phyloP scores from a whole-genome alignment of 2,329 filamentous ascomycete species.

The Penicillium sp. region DNA sequence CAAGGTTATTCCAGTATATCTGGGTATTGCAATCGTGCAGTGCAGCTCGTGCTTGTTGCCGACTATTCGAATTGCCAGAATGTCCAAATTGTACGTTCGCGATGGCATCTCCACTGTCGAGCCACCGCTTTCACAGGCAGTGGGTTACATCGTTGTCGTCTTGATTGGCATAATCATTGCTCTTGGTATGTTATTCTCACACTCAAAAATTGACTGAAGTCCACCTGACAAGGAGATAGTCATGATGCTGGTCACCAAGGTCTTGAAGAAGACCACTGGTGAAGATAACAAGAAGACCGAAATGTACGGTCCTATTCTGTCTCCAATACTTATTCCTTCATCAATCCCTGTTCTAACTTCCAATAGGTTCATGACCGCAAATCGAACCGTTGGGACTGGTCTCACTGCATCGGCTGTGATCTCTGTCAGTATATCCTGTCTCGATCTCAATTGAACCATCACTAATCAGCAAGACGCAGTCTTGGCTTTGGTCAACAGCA shows the following conservation, averaged over 20 bases:
- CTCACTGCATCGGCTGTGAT: slow-evolving; percentile 58
- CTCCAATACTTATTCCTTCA: not conserved
- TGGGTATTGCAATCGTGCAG: too few relatives aligned
- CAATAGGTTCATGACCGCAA: slow-evolving; percentile 56
- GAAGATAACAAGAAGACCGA: slow-evolving; percentile 58
- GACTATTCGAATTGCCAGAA: not conserved
- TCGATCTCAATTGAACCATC: not conserved
- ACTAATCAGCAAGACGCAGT: slow-evolving; percentile 25
- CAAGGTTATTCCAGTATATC: not conserved
- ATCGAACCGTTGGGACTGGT: slow-evolving; percentile 54
- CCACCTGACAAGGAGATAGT: slow-evolving; percentile 26
- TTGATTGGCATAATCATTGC: slow-evolving; percentile 46
- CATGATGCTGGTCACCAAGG: slow-evolving; percentile 52
- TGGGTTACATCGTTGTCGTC: slow-evolving; percentile 49
- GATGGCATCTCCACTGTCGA: slow-evolving; percentile 26
- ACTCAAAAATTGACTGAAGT: not conserved
- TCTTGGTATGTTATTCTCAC: slow-evolving; percentile 29
- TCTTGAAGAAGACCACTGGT: slow-evolving; percentile 53
- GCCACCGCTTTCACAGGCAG: slow-evolving; percentile 42
- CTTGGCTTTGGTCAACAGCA: slow-evolving; percentile 59
- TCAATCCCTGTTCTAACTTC: not conserved
- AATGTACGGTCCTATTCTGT: slow-evolving; percentile 39
- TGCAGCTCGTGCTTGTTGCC: not conserved
- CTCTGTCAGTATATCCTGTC: slow-evolving; percentile 36
- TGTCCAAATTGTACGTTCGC: slow-evolving; percentile 20